Percentiles rank a stretch among this genome's conserved stretches.
Conservation (phyloP, 2,329 filamentous ascomycete species). For the Fusarium tuaranense region DNA sequence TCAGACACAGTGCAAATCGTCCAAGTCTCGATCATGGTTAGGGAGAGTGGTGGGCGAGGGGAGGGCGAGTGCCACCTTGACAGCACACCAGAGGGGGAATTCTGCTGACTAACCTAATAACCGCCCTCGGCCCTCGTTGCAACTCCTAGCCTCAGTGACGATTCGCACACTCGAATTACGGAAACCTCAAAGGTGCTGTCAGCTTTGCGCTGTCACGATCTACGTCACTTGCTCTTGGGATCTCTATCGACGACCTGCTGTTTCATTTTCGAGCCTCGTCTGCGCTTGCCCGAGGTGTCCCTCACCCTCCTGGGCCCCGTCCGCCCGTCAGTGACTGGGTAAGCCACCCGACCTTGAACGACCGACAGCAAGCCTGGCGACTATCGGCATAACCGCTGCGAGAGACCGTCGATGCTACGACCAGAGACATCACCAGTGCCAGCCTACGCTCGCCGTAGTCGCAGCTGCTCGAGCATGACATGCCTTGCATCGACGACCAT, state of each 20-base stretch:
- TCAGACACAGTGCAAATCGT: not conserved
- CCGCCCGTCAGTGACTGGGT: slow-evolving; percentile 41
- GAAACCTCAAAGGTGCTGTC: slow-evolving; percentile 20
- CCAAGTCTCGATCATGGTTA: not conserved
- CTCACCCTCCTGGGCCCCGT: slow-evolving; percentile 32
- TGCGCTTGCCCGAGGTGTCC: slow-evolving; percentile 28
- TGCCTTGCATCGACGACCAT: slow-evolving; percentile 25
- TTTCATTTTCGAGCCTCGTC: slow-evolving; percentile 15
- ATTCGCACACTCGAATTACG: slow-evolving; percentile 27
- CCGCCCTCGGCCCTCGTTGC: slow-evolving; percentile 37
- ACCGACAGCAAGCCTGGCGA: slow-evolving; percentile 33
- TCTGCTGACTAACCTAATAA: slow-evolving; percentile 23
- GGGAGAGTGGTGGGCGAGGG: not conserved
- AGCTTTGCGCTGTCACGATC: slow-evolving; percentile 15
- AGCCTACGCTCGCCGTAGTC: slow-evolving; percentile 24
- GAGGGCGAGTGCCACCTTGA: slow-evolving; percentile 7
- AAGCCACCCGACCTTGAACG: slow-evolving; percentile 38
- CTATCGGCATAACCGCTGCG: slow-evolving; percentile 19
- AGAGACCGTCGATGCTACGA: slow-evolving; percentile 12
- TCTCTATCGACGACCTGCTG: slow-evolving; percentile 7
- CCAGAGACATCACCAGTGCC: slow-evolving; percentile 15
- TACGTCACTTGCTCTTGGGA: not conserved
- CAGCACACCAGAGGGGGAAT: slow-evolving; percentile 7
- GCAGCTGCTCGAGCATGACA: slow-evolving; percentile 31
- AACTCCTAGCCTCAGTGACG: slow-evolving; percentile 38